A percentile compares a stretch with the other conserved stretches of the same genome.
phyloP scores from a whole-genome alignment of 225 moss, liverwort and hornwort genomes.

The Pleurozium schreberi region DNA sequence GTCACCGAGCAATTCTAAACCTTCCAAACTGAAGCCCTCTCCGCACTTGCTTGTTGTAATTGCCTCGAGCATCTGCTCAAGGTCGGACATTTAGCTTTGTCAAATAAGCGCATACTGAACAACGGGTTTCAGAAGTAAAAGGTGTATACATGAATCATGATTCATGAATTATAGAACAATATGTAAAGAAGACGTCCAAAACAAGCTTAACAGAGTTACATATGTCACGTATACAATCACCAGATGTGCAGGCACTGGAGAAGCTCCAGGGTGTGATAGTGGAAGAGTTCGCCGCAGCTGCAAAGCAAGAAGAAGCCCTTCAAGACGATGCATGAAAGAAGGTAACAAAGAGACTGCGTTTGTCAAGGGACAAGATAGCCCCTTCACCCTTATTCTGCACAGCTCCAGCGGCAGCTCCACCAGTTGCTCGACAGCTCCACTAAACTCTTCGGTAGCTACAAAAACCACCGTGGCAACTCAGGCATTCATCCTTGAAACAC shows the following conservation, averaged over 20 bases:
- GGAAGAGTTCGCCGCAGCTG: constrained; percentile 52
- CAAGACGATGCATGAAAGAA: constrained; percentile 81
- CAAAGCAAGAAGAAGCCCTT: constrained; percentile 59
- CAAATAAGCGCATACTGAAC: neutral
- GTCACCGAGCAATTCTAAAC: constrained; percentile 81
- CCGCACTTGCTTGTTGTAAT: constrained; percentile 74
- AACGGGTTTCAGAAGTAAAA: neutral
- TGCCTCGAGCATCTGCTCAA: constrained; percentile 68
- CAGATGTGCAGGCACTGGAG: constrained; percentile 39
- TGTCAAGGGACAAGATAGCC: constrained; percentile 47
- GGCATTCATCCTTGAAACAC: neutral
- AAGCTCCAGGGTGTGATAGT: constrained; percentile 11
- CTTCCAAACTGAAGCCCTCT: constrained; percentile 60
- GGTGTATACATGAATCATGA: neutral
- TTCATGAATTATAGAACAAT: neutral
- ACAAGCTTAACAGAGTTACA: neutral
- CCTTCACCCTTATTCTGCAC: constrained; percentile 59
- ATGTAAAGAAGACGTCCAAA: neutral
- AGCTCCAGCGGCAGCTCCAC: constrained; percentile 82
- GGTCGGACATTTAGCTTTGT: neutral
- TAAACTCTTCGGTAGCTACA: constrained; percentile 40
- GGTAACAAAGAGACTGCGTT: constrained; percentile 75
- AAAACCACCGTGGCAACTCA: neutral
- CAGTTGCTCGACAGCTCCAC: constrained; percentile 57
- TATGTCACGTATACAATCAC: constrained; percentile 11